These are phyloP conservation scores for Endothia cerciana DNA, from an alignment of 2,329 filamentous ascomycete species.

Conservation along the genomic window DNA sequence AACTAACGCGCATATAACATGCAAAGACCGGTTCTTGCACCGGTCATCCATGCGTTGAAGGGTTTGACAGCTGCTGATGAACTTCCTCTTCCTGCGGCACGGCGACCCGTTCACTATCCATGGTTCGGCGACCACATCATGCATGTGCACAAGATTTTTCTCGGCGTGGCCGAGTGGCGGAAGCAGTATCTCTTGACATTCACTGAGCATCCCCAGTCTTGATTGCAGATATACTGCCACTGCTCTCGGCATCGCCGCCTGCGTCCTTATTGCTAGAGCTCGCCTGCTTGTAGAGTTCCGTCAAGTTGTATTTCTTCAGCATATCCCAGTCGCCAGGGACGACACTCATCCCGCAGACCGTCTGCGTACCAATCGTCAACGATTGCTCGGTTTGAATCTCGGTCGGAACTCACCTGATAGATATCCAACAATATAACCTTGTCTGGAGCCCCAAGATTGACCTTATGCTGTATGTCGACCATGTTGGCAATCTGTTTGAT, in stretches of 20 bases:
- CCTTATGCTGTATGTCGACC: slow-evolving; percentile 70
- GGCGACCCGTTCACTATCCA: background rate
- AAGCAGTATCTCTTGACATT: background rate
- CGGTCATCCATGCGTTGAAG: background rate
- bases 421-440: slow-evolving; percentile 80
- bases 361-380: slow-evolving; percentile 48
- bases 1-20: background rate
- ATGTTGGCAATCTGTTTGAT: slow-evolving; percentile 72
- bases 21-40: background rate
- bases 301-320: slow-evolving; percentile 77
- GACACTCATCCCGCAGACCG: slow-evolving; percentile 77
- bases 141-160: background rate
- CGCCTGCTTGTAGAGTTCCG: slow-evolving; percentile 65
- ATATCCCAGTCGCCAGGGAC: slow-evolving; percentile 74
- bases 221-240: background rate
- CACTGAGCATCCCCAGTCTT: background rate
- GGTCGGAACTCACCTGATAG: slow-evolving; percentile 66
- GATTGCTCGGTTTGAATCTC: too few species aligned
- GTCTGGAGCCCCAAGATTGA: slow-evolving; percentile 78
- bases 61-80: background rate
- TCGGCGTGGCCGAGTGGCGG: too few species aligned
- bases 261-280: slow-evolving; percentile 24
- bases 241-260: slow-evolving; percentile 18
- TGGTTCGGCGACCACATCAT: background rate
- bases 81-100: background rate